These are phyloP conservation scores for Priceomyces medius DNA, from an alignment of 805 yeast species.

Conservation along the genomic window DNA sequence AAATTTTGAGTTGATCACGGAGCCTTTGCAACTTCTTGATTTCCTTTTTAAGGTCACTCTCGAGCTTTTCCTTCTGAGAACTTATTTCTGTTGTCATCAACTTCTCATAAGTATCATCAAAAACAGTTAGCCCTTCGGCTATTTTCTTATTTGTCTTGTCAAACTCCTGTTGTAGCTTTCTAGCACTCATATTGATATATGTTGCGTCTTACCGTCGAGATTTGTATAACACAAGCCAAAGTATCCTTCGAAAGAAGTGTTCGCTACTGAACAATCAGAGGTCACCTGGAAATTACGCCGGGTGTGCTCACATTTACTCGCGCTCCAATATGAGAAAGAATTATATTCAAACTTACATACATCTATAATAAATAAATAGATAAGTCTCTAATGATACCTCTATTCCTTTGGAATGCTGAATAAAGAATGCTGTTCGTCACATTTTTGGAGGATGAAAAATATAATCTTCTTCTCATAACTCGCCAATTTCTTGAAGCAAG, in stretches of 20 bases:
- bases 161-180: constrained; percentile 65
- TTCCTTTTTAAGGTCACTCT: constrained; percentile 88
- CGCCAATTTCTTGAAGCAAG: constrained; percentile 47
- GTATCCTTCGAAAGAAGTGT: neutral
- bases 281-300: neutral
- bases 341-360: no score
- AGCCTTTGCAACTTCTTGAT: constrained; percentile 91
- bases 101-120: constrained; percentile 84
- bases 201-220: neutral
- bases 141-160: constrained; percentile 91
- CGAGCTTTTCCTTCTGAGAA: constrained; percentile 91
- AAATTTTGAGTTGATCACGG: constrained; percentile 91
- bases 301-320: neutral
- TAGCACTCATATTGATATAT: constrained; percentile 33
- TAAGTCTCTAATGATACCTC: no score
- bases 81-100: constrained; percentile 76
- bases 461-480: no score
- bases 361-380: no score
- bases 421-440: no score
- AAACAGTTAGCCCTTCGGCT: constrained; percentile 82
- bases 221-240: neutral
- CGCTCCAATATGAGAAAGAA: no score
- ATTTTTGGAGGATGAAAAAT: no score
- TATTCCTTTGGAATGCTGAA: no score
- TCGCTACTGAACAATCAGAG: neutral